Evolutionary conservation across 441 rosid species (phyloP).

Genomic region (Pelargonium citronellum): DNA sequence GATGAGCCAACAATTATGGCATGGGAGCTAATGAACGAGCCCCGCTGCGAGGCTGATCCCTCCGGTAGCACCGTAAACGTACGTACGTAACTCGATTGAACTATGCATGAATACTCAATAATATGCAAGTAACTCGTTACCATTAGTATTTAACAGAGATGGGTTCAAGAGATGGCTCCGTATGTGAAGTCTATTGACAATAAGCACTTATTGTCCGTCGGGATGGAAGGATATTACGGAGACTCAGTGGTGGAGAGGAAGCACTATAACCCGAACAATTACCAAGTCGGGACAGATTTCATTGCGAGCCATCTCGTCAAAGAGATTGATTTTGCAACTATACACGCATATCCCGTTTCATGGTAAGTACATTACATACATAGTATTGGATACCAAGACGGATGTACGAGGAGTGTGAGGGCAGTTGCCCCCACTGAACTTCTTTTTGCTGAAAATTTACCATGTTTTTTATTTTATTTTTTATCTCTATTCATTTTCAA

Average conservation of each 20-base stretch:
- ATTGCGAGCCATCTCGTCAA: constrained; percentile 27
- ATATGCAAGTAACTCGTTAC: no score
- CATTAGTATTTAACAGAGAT: constrained; percentile 17
- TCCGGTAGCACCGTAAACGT: constrained; percentile 40
- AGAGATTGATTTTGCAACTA: constrained; percentile 36
- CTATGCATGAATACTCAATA: neutral
- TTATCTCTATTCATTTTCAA: no score
- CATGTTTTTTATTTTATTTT: neutral
- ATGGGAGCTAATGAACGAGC: constrained; percentile 69
- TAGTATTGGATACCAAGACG: no score
- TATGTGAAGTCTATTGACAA: constrained; percentile 33
- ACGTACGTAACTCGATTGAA: neutral
- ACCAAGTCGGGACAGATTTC: constrained; percentile 36
- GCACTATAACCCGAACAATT: constrained; percentile 32
- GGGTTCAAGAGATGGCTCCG: constrained; percentile 39
- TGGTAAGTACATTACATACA: constrained; percentile 19
- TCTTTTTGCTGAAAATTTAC: neutral
- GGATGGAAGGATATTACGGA: constrained; percentile 44
- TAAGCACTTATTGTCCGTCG: constrained; percentile 32
- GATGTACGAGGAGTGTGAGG: no score
- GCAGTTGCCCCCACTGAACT: no score
- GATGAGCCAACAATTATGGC: constrained; percentile 56
- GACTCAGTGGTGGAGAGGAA: constrained; percentile 30
- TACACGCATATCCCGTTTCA: constrained; percentile 39
- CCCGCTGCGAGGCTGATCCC: constrained; percentile 42